Evolutionary conservation across 257 asterid genomes (phyloP), one percentile per base, ranked within the genome.

Genomic region (Cordia subcordata): DNA sequence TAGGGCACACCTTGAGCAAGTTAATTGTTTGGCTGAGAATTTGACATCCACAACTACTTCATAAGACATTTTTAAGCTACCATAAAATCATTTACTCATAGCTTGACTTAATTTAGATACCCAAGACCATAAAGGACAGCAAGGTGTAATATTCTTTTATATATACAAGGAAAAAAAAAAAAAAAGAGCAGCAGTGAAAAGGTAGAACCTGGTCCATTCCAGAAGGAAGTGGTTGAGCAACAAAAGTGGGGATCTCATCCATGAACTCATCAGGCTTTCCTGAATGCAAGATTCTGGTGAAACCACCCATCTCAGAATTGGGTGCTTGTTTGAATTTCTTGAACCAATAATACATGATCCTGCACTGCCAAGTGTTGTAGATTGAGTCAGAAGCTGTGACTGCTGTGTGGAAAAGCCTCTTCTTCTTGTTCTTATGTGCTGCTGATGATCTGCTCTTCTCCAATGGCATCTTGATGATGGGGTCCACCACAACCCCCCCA

Each of bases 381-480:
- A 46, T 19, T 5, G 63, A 22, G 17, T 59, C 53, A 59, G 63
- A 17, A 13, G 63, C 53, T 45, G 63, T 59, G 10, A 59, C 37
- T 1, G 63, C 52, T 18, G 50, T 46, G n/a, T 59, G 63, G 10
- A 87, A 87, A 44, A 84, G 77, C 73, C 94, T 47, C 63, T 70
- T 81, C 54, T 60, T 76, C 47, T 53, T 75, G 18, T 62, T 20
- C 20, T 5, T 71, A 9, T 45, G n/a, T n/a, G n/a, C n/a, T n/a
- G 10, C 21, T 13, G 54, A 32, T 1, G 16, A 17, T 39, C 12
- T 8, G 68, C 19, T 5, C 50, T 61, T n/a, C 32, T 75, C 79
- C 0, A 72, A 59, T 0, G 95, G 95, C 90, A 87, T 77, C 64
- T 70, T 74, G 73, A 87, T 84, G 66, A 87, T 62, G 19, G 88